Percentiles rank a stretch among this genome's conserved stretches.
phyloP scores from a whole-genome alignment of 805 yeast genomes.

The Saccharomycopsis javanensis region DNA sequence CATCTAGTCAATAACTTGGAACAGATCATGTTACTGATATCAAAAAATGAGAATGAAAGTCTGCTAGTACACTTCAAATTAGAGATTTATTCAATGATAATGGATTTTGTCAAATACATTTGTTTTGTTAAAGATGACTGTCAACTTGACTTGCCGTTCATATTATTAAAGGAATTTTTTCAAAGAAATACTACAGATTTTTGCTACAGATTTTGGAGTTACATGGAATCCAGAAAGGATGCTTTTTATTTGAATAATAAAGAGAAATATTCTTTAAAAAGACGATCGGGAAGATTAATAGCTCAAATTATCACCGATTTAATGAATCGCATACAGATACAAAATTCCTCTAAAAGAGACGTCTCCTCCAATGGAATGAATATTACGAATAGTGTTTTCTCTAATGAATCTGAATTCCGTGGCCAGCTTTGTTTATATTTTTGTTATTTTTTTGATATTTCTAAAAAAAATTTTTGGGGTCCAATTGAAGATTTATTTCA shows the following conservation, averaged over 20 bases:
- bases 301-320: constrained; percentile 1
- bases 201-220: constrained; percentile 10
- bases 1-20: constrained; percentile 5
- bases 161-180: constrained; percentile 8
- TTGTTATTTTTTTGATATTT: not conserved
- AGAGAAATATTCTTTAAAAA: not conserved
- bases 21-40: not conserved
- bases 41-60: not conserved
- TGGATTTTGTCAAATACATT: constrained; percentile 13
- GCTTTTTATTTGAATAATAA: not conserved
- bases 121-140: constrained; percentile 12
- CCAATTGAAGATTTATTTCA: not conserved
- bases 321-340: not conserved
- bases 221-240: constrained; percentile 13
- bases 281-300: not conserved
- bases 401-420: not conserved
- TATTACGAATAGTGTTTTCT: not conserved
- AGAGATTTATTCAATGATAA: constrained; percentile 3
- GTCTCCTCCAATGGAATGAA: not conserved
- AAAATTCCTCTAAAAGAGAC: not conserved
- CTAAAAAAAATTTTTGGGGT: not conserved
- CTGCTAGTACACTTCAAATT: constrained; percentile 1
- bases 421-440: not conserved
- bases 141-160: constrained; percentile 14
- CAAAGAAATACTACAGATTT: constrained; percentile 1